Base-by-base conservation (phyloP, 306 rosid species). In the Citrullus amarus region DNA sequence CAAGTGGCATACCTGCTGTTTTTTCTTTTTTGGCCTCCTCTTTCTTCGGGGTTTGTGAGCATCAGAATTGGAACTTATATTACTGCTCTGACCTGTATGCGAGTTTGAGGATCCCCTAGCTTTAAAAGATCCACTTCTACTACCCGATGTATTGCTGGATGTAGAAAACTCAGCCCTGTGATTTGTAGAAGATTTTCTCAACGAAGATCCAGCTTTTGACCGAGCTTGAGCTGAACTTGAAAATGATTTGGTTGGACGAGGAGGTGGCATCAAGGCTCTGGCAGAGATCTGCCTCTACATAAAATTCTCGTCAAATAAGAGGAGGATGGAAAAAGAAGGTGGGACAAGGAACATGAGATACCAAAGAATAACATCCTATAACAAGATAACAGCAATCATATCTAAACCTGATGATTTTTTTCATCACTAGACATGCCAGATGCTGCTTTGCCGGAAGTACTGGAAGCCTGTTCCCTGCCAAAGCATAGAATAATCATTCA, bases 341-440 rank as follows among this genome's bases (percentile, higher is more conserved):
- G 39, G 39, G 48, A 34, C 5, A 39, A 34, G 30, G 32, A 36
- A 5, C 25, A 41, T 68, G 51, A 16, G 73, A 9, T 16, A 9
- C 72, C 39, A 66, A 34, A 34, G 25, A 60, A 38, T 41, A 43
- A 43, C 70, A 39, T 59, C 74, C 65, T 30, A 46, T 36, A 14
- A 57, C n/a, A 56, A 59, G 73, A 82, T 61, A 58, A 43, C 68
- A 83, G 34, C 58, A 62, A 36, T 61, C 73, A 71, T 43, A 28
- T 60, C 56, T 80, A 76, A 51, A 95, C 97, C 97, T 95, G 97
- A 73, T 95, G 97, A 73, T 95, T 92, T 83, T 88, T 89, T 83
- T 95, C 99, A 76, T 95, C 99, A 69, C 99, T 95, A 63, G 99
- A 95, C 97, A 95, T 90, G 80, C 97, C 92, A 63, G 99, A 95